Base-by-base conservation (phyloP, 2,329 filamentous ascomycete species). In the Ceratocystis cubensis region DNA sequence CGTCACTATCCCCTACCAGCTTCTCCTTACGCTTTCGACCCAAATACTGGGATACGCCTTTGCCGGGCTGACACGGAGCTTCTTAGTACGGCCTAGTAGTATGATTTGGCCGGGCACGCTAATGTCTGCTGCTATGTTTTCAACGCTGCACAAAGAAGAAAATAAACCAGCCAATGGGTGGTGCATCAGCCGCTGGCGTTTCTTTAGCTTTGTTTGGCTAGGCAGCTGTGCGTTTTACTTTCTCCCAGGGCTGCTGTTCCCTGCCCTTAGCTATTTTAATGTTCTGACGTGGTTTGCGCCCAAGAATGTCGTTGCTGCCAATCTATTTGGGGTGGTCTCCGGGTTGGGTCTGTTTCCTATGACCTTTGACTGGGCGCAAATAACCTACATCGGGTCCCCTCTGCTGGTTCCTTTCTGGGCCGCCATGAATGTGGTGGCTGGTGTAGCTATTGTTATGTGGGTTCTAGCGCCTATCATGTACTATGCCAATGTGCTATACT, bases 61-160 rank as follows among this genome's bases (percentile, higher is more conserved):
- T 73, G 91, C 91, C 63, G 91, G 91, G 1, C 79, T 96, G 56
- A 89, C 89, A 1, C 81, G 90, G 67, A 84, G 88, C 63, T 94
- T 91, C 73, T 80, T 96, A 3, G 90, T 96, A 33, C 84, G 89
- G 30, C 91, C 91, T 0, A 89, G 88, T 69, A 89, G 89, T 68
- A 95, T 96, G 88, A 91, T 96, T 61, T 96, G 91, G 91, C 91
- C 91, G 0, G 88, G 88, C 25, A 95, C 91, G 0, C 79, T 96
- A 63, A 91, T 93, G 81, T 93, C 90, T 22, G 90, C 89, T 0
- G 87, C 90, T 71, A 92, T 96, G 88, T 94, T 96, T 72, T 87
- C 86, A 3, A 93, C 89, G 0, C 80, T 96, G 63, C 91, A 96
- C 75, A 91, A 88, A 71, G 86, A 91, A 69, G 87, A 92, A 72